Conservation (phyloP, 495 filamentous ascomycete species). For the Penicillium macrosclerotiorum region DNA sequence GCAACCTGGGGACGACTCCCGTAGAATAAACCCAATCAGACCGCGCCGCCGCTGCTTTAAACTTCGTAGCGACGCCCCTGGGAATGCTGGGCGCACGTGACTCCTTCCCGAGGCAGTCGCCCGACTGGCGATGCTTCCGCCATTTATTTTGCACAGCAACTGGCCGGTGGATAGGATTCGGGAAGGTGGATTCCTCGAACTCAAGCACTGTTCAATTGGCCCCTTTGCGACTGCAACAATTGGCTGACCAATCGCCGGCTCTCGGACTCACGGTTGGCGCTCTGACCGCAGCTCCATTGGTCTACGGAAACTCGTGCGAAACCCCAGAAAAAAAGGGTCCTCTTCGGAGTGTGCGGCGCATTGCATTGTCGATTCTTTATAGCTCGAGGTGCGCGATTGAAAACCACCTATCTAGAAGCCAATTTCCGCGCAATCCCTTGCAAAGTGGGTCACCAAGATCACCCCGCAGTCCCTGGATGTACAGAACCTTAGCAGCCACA, state of each 20-base stretch:
- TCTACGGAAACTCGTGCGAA: neutral
- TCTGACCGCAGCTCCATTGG: neutral
- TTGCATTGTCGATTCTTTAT: too few relatives aligned
- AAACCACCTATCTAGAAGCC: neutral
- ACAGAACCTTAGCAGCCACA: slow-evolving; percentile 4
- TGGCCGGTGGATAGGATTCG: neutral
- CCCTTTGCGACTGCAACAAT: too few relatives aligned
- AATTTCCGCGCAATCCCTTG: neutral
- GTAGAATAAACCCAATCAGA: slow-evolving; percentile 1
- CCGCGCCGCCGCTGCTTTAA: neutral
- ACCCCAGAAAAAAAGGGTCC: neutral
- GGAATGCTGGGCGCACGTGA: slow-evolving; percentile 4
- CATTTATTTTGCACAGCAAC: neutral
- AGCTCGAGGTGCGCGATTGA: too few relatives aligned
- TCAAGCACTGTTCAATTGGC: too few relatives aligned
- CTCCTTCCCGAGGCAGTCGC: neutral
- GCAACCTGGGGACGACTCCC: neutral
- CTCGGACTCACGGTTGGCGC: too few relatives aligned
- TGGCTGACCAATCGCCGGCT: too few relatives aligned
- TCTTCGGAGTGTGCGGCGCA: neutral
- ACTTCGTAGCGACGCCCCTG: neutral
- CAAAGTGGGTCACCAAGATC: slow-evolving; percentile 16
- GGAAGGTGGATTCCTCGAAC: too few relatives aligned
- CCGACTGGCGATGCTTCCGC: slow-evolving; percentile 1
- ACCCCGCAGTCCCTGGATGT: slow-evolving; percentile 13